Evolutionary conservation across 2,329 filamentous ascomycete genomes (phyloP).

Genomic region (Curvularia lunata): DNA sequence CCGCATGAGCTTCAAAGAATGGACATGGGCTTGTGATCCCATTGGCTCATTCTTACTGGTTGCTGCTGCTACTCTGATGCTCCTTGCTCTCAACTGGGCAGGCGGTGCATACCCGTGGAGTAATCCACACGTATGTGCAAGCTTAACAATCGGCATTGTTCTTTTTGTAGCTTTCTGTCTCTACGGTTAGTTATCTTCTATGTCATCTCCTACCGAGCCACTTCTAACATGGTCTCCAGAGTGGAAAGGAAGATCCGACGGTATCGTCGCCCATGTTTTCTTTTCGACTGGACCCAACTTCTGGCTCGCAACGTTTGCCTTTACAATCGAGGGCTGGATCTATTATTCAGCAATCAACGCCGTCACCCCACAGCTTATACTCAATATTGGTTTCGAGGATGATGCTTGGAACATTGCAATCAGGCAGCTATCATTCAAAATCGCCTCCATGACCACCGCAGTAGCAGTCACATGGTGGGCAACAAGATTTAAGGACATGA

Average conservation of each 20-base stretch:
- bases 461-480: conserved; percentile 38
- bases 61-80: conserved; percentile 33
- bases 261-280: conserved; percentile 63
- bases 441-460: conserved; percentile 32
- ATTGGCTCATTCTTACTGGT: conserved; percentile 38
- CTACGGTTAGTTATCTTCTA: conserved; percentile 27
- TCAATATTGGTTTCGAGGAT: conserved; percentile 42
- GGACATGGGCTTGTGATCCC: conserved; percentile 41
- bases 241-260: conserved; percentile 62
- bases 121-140: conserved; percentile 34
- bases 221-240: conserved; percentile 46
- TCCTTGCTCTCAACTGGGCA: conserved; percentile 42
- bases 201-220: rapidly evolving
- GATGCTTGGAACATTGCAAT: conserved; percentile 41
- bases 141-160: conserved; percentile 30
- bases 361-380: conserved; percentile 40
- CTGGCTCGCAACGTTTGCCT: conserved; percentile 61
- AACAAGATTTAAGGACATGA: conserved; percentile 39
- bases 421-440: conserved; percentile 37
- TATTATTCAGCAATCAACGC: conserved; percentile 52
- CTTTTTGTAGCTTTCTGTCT: conserved; percentile 37
- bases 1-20: conserved; percentile 34
- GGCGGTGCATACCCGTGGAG: conserved; percentile 37
- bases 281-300: conserved; percentile 63
- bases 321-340: conserved; percentile 65